Conservation (phyloP, 1,284 basidiomycete species). For the Takashimella koratensis region DNA sequence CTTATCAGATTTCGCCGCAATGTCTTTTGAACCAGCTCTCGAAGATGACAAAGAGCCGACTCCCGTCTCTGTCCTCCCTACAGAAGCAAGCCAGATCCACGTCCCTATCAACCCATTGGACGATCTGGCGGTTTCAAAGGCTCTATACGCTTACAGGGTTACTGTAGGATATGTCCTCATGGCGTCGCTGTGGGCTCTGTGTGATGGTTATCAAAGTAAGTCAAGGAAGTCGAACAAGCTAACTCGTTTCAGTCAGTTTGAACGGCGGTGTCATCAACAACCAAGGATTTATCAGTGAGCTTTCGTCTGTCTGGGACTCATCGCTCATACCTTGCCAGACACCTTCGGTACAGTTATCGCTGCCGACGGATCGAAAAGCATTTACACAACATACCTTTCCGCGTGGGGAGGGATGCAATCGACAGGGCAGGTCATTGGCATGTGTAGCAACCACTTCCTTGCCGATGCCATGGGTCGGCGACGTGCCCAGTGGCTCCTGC, state of each 20-base stretch:
- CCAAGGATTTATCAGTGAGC: no score
- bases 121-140: conserved; percentile 1
- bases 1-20: no score
- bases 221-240: no score
- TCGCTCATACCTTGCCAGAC: no score
- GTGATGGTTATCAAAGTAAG: conserved; percentile 14
- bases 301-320: no score
- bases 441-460: conserved; percentile 16
- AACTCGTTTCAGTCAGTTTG: no score
- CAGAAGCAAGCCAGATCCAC: no score
- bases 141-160: conserved; percentile 2
- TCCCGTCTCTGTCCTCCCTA: no score
- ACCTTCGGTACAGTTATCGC: conserved; percentile 22
- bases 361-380: conserved; percentile 4
- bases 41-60: no score
- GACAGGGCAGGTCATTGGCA: conserved; percentile 25
- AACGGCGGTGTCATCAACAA: conserved; percentile 26
- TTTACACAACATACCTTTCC: conserved; percentile 18
- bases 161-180: conserved; percentile 3
- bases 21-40: no score
- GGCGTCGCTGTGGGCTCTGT: conserved; percentile 9
- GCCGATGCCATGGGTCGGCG: conserved; percentile 30
- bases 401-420: conserved; percentile 29
- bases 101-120: neutral
- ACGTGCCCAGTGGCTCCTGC: conserved; percentile 19